Evolutionary conservation across 2,329 filamentous ascomycete species (phyloP), one percentile per base, ranked within the genome.

Genomic region (Sclerotiophoma versabilis): DNA sequence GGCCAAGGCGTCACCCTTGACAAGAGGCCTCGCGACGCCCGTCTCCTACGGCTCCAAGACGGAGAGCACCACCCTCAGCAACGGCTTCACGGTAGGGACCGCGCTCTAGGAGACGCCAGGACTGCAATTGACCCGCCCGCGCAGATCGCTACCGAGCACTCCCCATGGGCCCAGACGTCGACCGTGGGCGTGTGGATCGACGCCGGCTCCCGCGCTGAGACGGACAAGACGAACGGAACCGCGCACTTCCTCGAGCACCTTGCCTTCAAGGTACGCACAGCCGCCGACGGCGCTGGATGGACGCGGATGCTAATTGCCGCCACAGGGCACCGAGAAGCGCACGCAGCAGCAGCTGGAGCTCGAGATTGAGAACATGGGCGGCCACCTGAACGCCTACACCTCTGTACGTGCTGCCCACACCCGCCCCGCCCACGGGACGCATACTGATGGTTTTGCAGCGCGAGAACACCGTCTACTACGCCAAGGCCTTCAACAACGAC

Each of bases 351-450:
- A 99, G 83, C 85, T 99, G 77, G 95, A 99, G 84, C 88, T 99
- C 64, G 95, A 99, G 84, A 98, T 99, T 75, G 95, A 99, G 86
- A 99, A 99, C 83, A 97, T 99, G 91, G 95, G 95, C 78, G 95
- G 92, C 64, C 95, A 99, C 83, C 86, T 99, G 72, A 99, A 99
- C 81, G 95, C 95, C 77, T 99, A 99, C 84, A 99, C 95, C 72
- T 98, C 93, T 83, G 93, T 97, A 87, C 74, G 89, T 64, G 37
- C 54, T 15, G 32, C 15, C 15, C 19, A 25, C 26, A 2, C 2
- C 1, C 23, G 26, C 2, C 3, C 8, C 1, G 12, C 33, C 34
- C 74, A 58, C 19, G 44, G 33, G 26, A 29, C 39, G 38, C 27
- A 49, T 52, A 59, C 58, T 73, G 65, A 74, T 59, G 60, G 72